Evolutionary conservation across 1,284 basidiomycete species (phyloP).

Genomic region (Termitomyces sp.): DNA sequence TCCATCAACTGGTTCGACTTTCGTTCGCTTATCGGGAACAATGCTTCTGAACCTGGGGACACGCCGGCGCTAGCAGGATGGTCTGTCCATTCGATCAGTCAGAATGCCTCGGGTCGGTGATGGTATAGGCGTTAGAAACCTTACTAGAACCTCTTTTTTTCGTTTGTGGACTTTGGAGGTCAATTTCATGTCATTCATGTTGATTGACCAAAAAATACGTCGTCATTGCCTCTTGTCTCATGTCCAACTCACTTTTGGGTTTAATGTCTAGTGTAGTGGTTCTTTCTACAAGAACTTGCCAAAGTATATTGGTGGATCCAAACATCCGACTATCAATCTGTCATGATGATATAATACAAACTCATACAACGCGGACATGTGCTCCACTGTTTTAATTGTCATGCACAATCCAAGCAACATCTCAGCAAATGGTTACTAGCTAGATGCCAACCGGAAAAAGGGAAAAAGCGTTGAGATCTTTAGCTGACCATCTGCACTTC

Average conservation of each 20-base stretch:
- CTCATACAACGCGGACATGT: neutral
- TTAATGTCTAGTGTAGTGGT: neutral
- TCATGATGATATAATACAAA: neutral
- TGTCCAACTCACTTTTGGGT: neutral
- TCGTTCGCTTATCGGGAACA: conserved; percentile 14
- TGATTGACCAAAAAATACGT: neutral
- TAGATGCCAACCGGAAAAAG: too few species aligned
- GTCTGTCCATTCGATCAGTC: neutral
- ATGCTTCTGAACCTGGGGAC: conserved; percentile 6
- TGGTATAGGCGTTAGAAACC: neutral
- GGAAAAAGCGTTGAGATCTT: neutral
- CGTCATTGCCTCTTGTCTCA: neutral
- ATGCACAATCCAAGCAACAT: neutral
- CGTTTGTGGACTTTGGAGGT: conserved; percentile 3
- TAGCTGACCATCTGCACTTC: neutral
- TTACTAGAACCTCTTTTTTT: neutral
- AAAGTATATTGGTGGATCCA: neutral
- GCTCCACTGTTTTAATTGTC: neutral
- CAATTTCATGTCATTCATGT: neutral
- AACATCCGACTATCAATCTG: neutral
- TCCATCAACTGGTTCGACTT: conserved; percentile 20
- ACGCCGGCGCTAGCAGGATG: neutral
- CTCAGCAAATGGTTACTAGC: neutral
- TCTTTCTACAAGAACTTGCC: neutral
- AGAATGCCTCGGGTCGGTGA: too few species aligned